Evolutionary conservation across 2,329 filamentous ascomycete species (phyloP), one percentile per base, ranked within the genome.

Genomic region (Geosmithia morbida): DNA sequence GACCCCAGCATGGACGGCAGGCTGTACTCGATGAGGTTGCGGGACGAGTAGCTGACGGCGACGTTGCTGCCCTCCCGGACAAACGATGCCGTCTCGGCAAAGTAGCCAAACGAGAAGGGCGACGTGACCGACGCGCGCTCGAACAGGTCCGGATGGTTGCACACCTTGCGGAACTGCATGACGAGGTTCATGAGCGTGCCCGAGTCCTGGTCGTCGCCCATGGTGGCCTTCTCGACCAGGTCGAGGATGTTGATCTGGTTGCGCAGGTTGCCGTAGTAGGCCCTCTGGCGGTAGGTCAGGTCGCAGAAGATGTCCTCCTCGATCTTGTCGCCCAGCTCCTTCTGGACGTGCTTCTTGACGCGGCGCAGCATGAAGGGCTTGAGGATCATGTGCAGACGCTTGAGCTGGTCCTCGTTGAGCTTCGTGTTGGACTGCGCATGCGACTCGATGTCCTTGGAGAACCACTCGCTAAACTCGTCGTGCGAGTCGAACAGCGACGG

Each of bases 101-200:
- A 98, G 61, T 83, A 79, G n/a, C 81, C 79, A 56, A 84, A 81
- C 1, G 87, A 84, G 57, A 90, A 83, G 0, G 92, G 87, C 8
- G 89, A 95, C 20, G 78, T 83, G 8, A 87, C 94, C 51, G 97
- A 90, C 10, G 90, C 89, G 43, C 92, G 83, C 65, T 98, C 89
- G 56, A 98, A 98, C 33, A 98, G 67, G 66, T 98, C 92, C 0
- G 92, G 92, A 61, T 98, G 92, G 60, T 98, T 98, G 70, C 92
- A 98, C 49, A 98, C 92, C 68, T 98, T 98, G 57, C 92, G 81
- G 77, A 98, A 98, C 66, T 98, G 92, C 92, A 98, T 98, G 52
- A 98, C 92, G 53, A 98, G 72, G 65, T 98, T 98, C 92, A 98
- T 97, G 57, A 98, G 68, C 1, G 90, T 97, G 41, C 90, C 89